Evolutionary conservation across 2,329 filamentous ascomycete genomes (phyloP).

Genomic region (Diaporthe sp.): DNA sequence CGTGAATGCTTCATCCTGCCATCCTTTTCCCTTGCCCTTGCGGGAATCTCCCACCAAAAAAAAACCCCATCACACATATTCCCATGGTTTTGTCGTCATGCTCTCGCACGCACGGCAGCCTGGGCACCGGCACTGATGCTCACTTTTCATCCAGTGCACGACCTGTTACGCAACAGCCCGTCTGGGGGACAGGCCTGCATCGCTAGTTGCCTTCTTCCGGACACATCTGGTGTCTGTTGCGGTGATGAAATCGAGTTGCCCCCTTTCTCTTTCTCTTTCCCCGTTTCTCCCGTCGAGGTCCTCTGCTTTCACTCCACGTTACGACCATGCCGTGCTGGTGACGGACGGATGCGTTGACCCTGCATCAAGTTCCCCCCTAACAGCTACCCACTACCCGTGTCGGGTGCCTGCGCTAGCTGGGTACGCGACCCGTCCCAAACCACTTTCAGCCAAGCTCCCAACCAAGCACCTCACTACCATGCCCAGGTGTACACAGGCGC

Average conservation of each 20-base stretch:
- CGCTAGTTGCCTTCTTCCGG: neutral
- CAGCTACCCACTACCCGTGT: neutral
- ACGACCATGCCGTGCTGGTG: conserved; percentile 14
- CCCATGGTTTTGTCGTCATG: neutral
- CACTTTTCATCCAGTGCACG: neutral
- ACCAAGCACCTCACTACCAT: conserved; percentile 23
- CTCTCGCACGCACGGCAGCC: neutral
- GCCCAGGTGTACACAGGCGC: conserved; percentile 24
- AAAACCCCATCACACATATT: conserved; percentile 5
- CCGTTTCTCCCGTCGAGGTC: neutral
- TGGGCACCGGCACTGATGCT: neutral
- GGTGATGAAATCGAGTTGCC: neutral
- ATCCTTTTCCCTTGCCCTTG: conserved; percentile 11
- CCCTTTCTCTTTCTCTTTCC: neutral
- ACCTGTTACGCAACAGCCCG: neutral
- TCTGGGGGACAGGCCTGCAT: neutral
- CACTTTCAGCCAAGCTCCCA: conserved; percentile 25
- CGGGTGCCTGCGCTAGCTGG: neutral
- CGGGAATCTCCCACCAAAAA: neutral
- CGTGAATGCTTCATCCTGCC: conserved; percentile 21
- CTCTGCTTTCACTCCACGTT: conserved; percentile 20
- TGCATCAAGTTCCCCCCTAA: conserved; percentile 2
- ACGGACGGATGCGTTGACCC: conserved; percentile 23
- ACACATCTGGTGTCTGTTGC: neutral
- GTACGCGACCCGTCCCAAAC: conserved; percentile 11